Evolutionary conservation across 2,329 filamentous ascomycete genomes (phyloP), one percentile per base, ranked within the genome.

Genomic region (Verticillium klebahnii): DNA sequence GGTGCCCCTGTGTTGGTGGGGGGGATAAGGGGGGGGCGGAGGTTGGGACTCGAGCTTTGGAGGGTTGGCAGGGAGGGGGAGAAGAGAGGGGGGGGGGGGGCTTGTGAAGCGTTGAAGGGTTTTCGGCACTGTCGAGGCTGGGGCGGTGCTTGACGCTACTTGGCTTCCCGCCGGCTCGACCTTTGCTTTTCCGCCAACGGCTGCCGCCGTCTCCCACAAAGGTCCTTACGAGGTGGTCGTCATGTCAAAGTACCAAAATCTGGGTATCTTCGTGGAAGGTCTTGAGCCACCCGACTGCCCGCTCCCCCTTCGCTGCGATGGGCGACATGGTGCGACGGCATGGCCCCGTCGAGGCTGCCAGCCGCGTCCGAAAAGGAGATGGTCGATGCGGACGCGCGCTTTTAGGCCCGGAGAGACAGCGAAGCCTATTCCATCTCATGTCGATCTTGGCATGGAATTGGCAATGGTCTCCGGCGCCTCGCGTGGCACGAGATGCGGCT

Each of bases 61-160:
- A 25, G 54, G 8, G 3, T 32, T 34, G 25, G 54, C 9, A n/a
- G 12, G 54, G 15, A 12, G 32, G n/a, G 32, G 57, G 37, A 25
- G 25, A 25, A 23, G 2, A 2, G 25, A 2, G 25, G 25, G 25
- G 29, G 5, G 29, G 29, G 29, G 29, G 29, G 5, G 5, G 25
- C 25, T 29, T 29, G 11, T 17, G 39, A 40, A 29, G 57, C 23
- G 17, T 17, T 17, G 25, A 37, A 31, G 57, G 37, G 39, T 11
- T n/a, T 50, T 50, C 31, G 57, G 57, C 37, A 50, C 57, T 58
- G 50, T 58, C 31, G 57, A 58, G 37, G 57, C 57, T 40, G 57
- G 57, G 57, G 57, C 57, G 57, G 40, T 58, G 57, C 57, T 58
- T 50, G 57, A 58, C 57, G 57, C 57, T 31, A 50, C 57, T 58